Evolutionary conservation across 2,329 filamentous ascomycete genomes (phyloP).

Genomic region (Cercospora zeae-maydis): DNA sequence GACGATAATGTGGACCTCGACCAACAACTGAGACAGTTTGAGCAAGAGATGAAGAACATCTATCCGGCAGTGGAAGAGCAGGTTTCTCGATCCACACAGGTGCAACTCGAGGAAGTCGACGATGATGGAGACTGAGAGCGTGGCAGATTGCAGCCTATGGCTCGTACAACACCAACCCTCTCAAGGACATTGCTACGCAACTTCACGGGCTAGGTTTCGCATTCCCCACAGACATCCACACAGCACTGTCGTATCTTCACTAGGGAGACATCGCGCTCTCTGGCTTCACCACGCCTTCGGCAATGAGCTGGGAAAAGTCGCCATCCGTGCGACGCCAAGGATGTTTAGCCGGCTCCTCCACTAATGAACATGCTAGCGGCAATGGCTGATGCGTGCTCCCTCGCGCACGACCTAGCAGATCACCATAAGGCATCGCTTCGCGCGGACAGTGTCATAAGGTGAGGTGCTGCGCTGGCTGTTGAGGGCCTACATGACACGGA

Average conservation of each 20-base stretch:
- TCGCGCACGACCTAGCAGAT: neutral
- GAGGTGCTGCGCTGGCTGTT: neutral
- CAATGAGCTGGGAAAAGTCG: neutral
- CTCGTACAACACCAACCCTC: neutral
- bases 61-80: constrained; percentile 34
- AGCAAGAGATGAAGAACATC: constrained; percentile 31
- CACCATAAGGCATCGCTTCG: neutral
- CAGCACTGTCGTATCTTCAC: no score
- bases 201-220: no score
- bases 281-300: neutral
- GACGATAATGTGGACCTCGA: constrained; percentile 40
- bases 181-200: neutral
- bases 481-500: neutral
- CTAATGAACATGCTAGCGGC: neutral
- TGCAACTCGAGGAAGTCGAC: constrained; percentile 47
- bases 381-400: neutral
- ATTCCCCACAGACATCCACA: no score
- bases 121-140: constrained; percentile 40
- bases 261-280: neutral
- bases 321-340: neutral
- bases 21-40: constrained; percentile 40
- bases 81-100: constrained; percentile 25
- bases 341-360: neutral
- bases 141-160: neutral
- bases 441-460: neutral